Conservation (phyloP, 2,329 filamentous ascomycete species). For the Aspergillus sp. region DNA sequence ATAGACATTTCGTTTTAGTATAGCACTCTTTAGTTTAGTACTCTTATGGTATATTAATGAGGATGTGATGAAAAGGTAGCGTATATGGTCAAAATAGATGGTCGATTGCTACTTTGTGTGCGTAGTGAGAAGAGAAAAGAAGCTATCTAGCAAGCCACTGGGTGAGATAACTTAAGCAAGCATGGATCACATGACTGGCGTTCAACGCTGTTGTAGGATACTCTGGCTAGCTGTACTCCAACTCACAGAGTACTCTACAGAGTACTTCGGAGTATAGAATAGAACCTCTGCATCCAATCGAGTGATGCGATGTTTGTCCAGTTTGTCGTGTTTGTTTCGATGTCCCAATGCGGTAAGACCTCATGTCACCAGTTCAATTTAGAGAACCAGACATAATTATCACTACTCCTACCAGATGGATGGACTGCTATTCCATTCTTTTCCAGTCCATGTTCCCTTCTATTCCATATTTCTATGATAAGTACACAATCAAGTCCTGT, state of each 20-base stretch:
- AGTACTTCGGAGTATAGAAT: too few species aligned
- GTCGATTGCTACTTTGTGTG: too few species aligned
- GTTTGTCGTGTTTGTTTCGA: not conserved
- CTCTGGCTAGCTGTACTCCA: too few species aligned
- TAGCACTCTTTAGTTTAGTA: too few species aligned
- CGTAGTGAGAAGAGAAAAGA: too few species aligned
- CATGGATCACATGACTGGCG: too few species aligned
- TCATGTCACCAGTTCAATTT: not conserved
- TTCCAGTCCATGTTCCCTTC: not conserved
- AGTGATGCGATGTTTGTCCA: not conserved
- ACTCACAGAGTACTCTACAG: too few species aligned
- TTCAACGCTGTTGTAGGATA: too few species aligned
- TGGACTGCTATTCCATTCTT: not conserved
- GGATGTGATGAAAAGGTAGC: too few species aligned
- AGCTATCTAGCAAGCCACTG: not conserved
- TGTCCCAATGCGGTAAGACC: not conserved
- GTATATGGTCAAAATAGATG: too few species aligned
- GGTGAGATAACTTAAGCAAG: not conserved
- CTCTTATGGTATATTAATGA: too few species aligned
- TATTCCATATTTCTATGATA: not conserved
- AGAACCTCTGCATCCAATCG: not conserved
- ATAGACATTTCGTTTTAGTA: conserved; percentile 18
- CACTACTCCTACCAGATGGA: not conserved
- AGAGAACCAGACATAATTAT: not conserved
- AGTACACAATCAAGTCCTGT: not conserved